Percentiles rank a stretch among this genome's conserved stretches.
These are phyloP conservation scores for Magnolia sinica DNA, from an alignment of 164 flowering plant species.

Conservation along the genomic window DNA sequence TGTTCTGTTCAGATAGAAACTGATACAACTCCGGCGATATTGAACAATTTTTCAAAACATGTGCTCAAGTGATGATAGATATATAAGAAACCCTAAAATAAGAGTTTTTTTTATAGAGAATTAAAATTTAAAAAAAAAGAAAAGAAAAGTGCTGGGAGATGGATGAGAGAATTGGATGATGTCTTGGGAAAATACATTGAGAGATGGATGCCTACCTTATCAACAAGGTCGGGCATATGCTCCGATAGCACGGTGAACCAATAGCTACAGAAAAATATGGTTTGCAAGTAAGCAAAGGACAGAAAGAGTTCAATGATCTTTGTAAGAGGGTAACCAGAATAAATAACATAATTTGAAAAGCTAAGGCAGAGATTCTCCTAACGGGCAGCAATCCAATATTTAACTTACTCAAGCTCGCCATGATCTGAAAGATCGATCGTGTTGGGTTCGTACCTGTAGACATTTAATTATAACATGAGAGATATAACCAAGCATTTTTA, in stretches of 20 bases:
- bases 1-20: too few species aligned
- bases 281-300: constrained; percentile 8
- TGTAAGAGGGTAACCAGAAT: not conserved
- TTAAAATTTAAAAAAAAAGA: too few species aligned
- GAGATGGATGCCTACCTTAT: constrained; percentile 60
- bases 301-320: not conserved
- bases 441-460: constrained; percentile 88
- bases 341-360: not conserved
- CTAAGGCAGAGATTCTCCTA: not conserved
- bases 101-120: too few species aligned
- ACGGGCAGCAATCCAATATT: not conserved
- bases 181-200: too few species aligned
- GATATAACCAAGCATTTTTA: not conserved
- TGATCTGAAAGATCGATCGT: constrained; percentile 90
- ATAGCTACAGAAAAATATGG: constrained; percentile 52
- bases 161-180: too few species aligned
- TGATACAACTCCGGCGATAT: too few species aligned
- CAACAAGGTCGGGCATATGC: constrained; percentile 93
- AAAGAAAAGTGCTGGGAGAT: too few species aligned
- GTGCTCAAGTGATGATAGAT: too few species aligned
- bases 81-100: too few species aligned
- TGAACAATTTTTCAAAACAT: too few species aligned
- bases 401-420: constrained; percentile 83
- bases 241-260: constrained; percentile 89
- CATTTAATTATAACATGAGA: constrained; percentile 12